Conservation (phyloP, 2,329 filamentous ascomycete genomes). For the Aspergillus eucalypticola region DNA sequence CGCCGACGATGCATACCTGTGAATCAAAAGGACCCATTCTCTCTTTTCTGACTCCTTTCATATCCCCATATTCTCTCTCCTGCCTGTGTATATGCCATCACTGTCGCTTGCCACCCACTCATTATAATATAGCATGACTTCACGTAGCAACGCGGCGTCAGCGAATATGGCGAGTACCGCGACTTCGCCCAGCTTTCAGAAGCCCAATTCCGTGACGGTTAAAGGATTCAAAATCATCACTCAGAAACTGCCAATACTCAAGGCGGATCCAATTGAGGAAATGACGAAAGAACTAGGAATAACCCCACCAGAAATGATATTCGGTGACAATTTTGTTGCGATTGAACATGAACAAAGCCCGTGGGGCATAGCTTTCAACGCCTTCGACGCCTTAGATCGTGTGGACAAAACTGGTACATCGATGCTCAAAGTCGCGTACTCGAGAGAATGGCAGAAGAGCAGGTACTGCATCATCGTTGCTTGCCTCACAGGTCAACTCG, state of each 20-base stretch:
- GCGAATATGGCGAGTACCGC: slow-evolving; percentile 49
- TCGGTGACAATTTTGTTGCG: slow-evolving; percentile 85
- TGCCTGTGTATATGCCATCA: not conserved
- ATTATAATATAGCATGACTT: slow-evolving; percentile 16
- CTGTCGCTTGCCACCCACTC: not conserved
- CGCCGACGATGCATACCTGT: not conserved
- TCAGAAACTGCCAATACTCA: slow-evolving; percentile 92
- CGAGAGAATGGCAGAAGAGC: slow-evolving; percentile 78
- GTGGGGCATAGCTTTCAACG: slow-evolving; percentile 80
- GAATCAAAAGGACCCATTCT: not conserved
- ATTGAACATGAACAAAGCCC: slow-evolving; percentile 72
- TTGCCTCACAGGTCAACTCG: not conserved
- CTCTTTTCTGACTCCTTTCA: not conserved
- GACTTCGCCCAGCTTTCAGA: slow-evolving; percentile 50
- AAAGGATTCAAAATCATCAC: slow-evolving; percentile 73
- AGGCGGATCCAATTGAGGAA: slow-evolving; percentile 82
- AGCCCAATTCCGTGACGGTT: slow-evolving; percentile 60
- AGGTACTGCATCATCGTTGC: slow-evolving; percentile 46
- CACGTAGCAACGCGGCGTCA: slow-evolving; percentile 9
- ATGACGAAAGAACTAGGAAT: slow-evolving; percentile 80
- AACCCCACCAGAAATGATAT: slow-evolving; percentile 97
- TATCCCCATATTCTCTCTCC: not conserved
- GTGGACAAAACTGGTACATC: slow-evolving; percentile 91
- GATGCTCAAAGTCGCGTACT: slow-evolving; percentile 94
- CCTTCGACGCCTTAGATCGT: slow-evolving; percentile 80